Evolutionary conservation across 2,329 filamentous ascomycete species (phyloP).

Genomic region (Trichophyton schoenleinii): DNA sequence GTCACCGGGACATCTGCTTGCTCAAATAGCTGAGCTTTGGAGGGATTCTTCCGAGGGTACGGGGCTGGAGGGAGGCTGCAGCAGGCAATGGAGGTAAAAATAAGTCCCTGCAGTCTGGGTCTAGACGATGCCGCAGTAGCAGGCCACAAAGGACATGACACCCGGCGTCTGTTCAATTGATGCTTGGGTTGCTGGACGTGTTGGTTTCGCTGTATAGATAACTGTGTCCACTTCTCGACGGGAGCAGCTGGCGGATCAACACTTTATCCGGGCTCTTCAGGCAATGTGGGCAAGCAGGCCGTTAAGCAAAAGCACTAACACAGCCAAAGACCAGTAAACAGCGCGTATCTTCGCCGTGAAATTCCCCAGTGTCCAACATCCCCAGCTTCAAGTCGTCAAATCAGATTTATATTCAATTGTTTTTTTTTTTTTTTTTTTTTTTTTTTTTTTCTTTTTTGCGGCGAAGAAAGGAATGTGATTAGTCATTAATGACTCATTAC

Average conservation of each 20-base stretch:
- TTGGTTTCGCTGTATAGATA: background rate
- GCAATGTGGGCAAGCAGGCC: too few species aligned
- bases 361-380: background rate
- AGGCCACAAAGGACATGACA: background rate
- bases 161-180: background rate
- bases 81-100: background rate
- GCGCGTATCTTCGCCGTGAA: background rate
- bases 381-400: too few species aligned
- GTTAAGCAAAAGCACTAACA: too few species aligned
- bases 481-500: background rate
- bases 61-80: background rate
- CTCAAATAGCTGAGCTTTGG: slow-evolving; percentile 15
- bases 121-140: background rate
- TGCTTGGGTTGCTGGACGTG: background rate
- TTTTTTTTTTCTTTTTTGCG: background rate
- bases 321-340: too few species aligned
- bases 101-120: background rate
- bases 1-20: slow-evolving; percentile 34
- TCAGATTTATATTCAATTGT: too few species aligned
- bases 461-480: background rate
- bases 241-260: slow-evolving; percentile 4
- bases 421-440: too few species aligned
- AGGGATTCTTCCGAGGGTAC: background rate
- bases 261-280: background rate
- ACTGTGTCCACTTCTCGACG: slow-evolving; percentile 4